Percentiles rank a stretch among this genome's conserved stretches.
phyloP scores from a whole-genome alignment of 208 protist species.

The Trichomonas tenax region DNA sequence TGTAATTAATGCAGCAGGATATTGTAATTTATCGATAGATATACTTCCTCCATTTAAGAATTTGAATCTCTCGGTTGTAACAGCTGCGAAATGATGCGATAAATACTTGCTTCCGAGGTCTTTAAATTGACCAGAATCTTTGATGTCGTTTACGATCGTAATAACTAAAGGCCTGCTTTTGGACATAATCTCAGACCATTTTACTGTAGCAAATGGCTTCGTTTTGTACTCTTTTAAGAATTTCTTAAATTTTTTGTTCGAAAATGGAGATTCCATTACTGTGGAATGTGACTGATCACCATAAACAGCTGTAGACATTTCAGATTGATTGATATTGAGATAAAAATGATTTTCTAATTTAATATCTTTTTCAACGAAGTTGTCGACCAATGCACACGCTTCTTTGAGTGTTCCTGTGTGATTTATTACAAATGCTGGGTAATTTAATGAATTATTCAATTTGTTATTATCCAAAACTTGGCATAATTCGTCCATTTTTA shows the following conservation, averaged over 20 bases:
- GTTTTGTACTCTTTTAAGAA: neutral
- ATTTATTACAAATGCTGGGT: neutral
- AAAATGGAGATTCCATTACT: neutral
- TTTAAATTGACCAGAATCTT: neutral
- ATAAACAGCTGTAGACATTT: neutral
- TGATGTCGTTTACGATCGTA: neutral
- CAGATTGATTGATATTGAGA: neutral
- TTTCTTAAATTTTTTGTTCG: neutral
- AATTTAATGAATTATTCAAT: neutral
- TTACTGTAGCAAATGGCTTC: neutral
- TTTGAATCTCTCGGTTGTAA: neutral
- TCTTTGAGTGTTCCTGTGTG: neutral
- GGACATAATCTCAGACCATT: neutral
- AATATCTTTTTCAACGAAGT: neutral
- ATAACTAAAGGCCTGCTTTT: neutral
- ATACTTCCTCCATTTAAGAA: neutral
- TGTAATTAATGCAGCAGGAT: neutral
- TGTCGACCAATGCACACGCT: neutral
- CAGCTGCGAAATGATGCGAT: neutral
- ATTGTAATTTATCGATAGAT: neutral
- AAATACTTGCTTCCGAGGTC: neutral
- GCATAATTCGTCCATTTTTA: neutral
- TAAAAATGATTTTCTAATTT: neutral
- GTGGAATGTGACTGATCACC: neutral
- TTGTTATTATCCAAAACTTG: neutral